Evolutionary conservation across 805 yeast genomes (phyloP), one percentile per base, ranked within the genome.

Genomic region (Myxozyma kluyveri): DNA sequence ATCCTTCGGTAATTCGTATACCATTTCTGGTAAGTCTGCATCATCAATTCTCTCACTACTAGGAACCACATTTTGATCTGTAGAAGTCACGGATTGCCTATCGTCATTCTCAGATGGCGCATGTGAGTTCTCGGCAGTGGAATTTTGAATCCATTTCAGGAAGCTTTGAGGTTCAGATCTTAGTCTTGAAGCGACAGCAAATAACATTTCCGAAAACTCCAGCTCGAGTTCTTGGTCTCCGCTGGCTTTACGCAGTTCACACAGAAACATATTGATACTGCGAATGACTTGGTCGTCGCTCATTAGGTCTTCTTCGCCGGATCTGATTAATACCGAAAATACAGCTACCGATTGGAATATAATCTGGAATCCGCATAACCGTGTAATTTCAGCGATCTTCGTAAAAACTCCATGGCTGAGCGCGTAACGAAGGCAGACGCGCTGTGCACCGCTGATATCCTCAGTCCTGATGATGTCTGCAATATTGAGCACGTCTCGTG

Each of bases 101-200:
- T 9, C 33, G 33, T 14, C 33, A 29, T 29, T 9, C 14, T 29
- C 33, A 9, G 33, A 29, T 14, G 14, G 14, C 14, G 33, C 14
- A 9, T 9, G 14, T 14, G 33, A 29, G 14, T 10, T 3, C 2
- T 18, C 47, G 9, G 48, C 14, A 6, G 31, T 23, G 12, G 18
- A 4, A 27, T 29, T 14, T 9, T 29, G 33, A 9, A 59, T 42
- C 63, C 63, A 60, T 37, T 54, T 43, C 23, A 49, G 42, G 22
- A 56, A 12, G 18, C 55, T 46, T 17, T 55, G 49, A 18, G 63
- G 63, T 24, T 60, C 58, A 2, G 51, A 22, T 9, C 61, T 45
- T 23, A 60, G 23, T 21, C 60, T 41, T 14, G 63, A 36, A 10
- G 59, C 59, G 14, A 60, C 42, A 3, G 54, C 42, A 42, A 56